Base-by-base conservation (phyloP, 176 grass and related monocot species). In the Eragrostis nindensis region DNA sequence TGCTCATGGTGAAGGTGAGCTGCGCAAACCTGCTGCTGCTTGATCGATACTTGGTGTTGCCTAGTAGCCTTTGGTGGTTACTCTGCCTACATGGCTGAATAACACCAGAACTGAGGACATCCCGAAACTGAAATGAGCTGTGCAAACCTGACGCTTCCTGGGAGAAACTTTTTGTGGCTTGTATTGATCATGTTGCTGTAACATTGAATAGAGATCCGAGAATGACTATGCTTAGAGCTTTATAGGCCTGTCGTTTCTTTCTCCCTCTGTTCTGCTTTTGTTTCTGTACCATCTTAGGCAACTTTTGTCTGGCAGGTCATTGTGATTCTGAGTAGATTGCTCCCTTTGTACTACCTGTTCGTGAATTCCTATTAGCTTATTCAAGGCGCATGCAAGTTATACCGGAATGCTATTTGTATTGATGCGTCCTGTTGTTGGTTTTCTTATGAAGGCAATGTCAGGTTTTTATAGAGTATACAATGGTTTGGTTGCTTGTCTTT, bases 1-100 rank as follows among this genome's bases (percentile, higher is more conserved):
- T 4, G 96, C 96, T 9, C 96, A 99, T 62, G 96, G 90, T 21
- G 75, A 77, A 18, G 80, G 59, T 79, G 96, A 99, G 70, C 29
- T 95, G 18, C 93, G 90, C 68, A 94, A 90, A 22, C 45, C 79
- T 5, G 26, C 83, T 82, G 73, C 84, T 29, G 68, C 80, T 55
- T 83, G 64, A 93, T 61, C 25, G 15, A 12, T 79, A 70, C 53
- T 57, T 75, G n/a, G n/a, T n/a, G 25, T 19, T 26, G 19, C 57
- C 55, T 61, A 61, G 24, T 77, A 55, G 46, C 50, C 21, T 59
- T 11, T 76, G 71, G 27, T 68, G 81, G 30, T 71, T 82, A 70
- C 61, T 71, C 62, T 10, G 46, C n/a, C 52, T 29, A 63, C 32
- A 60, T 68, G 56, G 70, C 49, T 84, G 70, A 48, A 69, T 80